Conservation (phyloP, 352 stramenopile genomes). For the Thalassiosira sp. region DNA sequence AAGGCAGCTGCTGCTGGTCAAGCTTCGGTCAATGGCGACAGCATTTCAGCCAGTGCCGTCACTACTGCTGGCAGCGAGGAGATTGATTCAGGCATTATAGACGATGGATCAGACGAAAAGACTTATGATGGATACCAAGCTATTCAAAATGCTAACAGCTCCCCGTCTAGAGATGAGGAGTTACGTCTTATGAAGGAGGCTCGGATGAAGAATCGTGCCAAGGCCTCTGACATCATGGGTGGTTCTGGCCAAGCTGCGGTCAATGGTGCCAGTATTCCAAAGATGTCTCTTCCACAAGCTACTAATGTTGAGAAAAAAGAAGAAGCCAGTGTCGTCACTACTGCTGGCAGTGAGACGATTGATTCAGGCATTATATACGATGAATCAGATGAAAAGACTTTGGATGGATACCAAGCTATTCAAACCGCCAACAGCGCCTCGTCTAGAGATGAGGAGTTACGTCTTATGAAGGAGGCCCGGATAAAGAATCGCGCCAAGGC, state of each 20-base stretch:
- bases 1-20: not conserved
- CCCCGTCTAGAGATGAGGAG: slow-evolving; percentile 62
- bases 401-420: slow-evolving; percentile 81
- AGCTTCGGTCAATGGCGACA: slow-evolving; percentile 5
- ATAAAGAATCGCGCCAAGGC: slow-evolving; percentile 59
- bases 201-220: slow-evolving; percentile 61
- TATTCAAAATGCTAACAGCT: slow-evolving; percentile 68
- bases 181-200: slow-evolving; percentile 69
- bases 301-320: no score
- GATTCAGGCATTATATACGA: slow-evolving; percentile 21
- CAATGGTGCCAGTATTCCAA: slow-evolving; percentile 8
- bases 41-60: not conserved
- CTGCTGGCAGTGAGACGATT: not conserved
- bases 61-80: not conserved
- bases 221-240: slow-evolving; percentile 17
- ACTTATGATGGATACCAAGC: slow-evolving; percentile 80
- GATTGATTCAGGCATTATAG: slow-evolving; percentile 7
- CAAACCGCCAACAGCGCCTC: slow-evolving; percentile 56
- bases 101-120: slow-evolving; percentile 61
- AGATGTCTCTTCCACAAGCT: no score
- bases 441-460: slow-evolving; percentile 65
- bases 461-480: slow-evolving; percentile 67
- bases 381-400: slow-evolving; percentile 68
- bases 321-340: no score
- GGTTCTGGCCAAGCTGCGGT: not conserved